phyloP scores from a whole-genome alignment of 2,329 filamentous ascomycete genomes.

The Chaetomiaceae sp. region DNA sequence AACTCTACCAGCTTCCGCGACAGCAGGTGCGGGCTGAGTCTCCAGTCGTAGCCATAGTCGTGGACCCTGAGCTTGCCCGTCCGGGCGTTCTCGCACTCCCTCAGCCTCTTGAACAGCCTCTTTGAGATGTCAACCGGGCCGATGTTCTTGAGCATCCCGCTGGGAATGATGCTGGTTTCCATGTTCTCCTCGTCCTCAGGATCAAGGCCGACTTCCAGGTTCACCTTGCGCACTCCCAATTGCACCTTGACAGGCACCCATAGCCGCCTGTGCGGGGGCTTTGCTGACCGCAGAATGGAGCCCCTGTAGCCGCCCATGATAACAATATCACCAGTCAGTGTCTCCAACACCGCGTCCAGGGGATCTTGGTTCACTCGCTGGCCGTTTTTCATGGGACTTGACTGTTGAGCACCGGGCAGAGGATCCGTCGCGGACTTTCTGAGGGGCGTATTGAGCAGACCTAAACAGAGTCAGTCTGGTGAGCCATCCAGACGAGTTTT shows the following conservation, averaged over 20 bases:
- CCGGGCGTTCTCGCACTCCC: constrained; percentile 67
- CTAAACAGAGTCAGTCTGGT: constrained; percentile 18
- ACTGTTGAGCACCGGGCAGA: constrained; percentile 9
- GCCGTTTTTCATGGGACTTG: constrained; percentile 22
- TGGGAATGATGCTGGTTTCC: constrained; percentile 77
- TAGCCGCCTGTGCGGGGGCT: constrained; percentile 76
- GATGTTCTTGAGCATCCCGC: constrained; percentile 85
- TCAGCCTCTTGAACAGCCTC: constrained; percentile 72
- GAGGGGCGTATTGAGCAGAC: constrained; percentile 29
- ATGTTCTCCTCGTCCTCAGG: constrained; percentile 79
- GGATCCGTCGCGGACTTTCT: constrained; percentile 24
- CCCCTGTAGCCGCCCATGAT: constrained; percentile 88
- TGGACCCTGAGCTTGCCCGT: constrained; percentile 71
- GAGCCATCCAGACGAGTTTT: neutral
- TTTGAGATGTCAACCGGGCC: constrained; percentile 87
- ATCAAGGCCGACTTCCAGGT: constrained; percentile 80
- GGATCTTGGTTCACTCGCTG: constrained; percentile 24
- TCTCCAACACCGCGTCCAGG: constrained; percentile 56
- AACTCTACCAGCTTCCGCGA: constrained; percentile 69
- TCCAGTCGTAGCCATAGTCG: constrained; percentile 95
- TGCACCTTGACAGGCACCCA: constrained; percentile 95
- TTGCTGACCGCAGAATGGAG: constrained; percentile 79
- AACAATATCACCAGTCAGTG: constrained; percentile 78
- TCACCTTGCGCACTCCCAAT: constrained; percentile 83
- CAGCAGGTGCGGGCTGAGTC: constrained; percentile 73